Conservation (phyloP, 2,329 filamentous ascomycete species). For the Tolypocladium album region DNA sequence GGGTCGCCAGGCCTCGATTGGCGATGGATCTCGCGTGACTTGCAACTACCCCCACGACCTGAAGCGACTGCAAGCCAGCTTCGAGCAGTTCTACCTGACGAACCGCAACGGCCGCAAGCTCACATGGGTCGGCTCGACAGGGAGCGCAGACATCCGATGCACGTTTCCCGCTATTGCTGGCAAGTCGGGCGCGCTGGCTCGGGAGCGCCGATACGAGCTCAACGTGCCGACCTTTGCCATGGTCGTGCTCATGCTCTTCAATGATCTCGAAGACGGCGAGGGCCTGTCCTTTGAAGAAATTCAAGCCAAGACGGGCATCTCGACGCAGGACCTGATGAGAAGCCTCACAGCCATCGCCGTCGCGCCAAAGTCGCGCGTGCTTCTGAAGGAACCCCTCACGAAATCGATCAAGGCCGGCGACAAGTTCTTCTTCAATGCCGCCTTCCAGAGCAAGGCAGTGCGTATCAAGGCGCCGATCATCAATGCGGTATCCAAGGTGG, state of each 20-base stretch:
- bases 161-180: slow-evolving; percentile 62
- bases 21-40: slow-evolving; percentile 26
- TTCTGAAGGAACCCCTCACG: slow-evolving; percentile 69
- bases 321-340: slow-evolving; percentile 59
- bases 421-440: slow-evolving; percentile 69
- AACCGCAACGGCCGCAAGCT: slow-evolving; percentile 82
- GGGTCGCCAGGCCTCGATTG: slow-evolving; percentile 45
- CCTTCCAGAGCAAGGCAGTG: slow-evolving; percentile 71
- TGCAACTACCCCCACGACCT: slow-evolving; percentile 71
- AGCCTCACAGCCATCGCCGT: slow-evolving; percentile 75
- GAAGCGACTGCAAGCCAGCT: slow-evolving; percentile 66
- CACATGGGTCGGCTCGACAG: slow-evolving; percentile 64
- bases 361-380: slow-evolving; percentile 69
- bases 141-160: slow-evolving; percentile 78
- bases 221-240: slow-evolving; percentile 90
- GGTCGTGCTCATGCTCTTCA: slow-evolving; percentile 83
- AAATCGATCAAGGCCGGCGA: slow-evolving; percentile 71
- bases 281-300: slow-evolving; percentile 63
- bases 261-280: slow-evolving; percentile 50
- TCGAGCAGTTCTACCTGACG: slow-evolving; percentile 78
- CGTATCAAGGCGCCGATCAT: slow-evolving; percentile 87
- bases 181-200: slow-evolving; percentile 50
- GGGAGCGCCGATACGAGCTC: slow-evolving; percentile 72
- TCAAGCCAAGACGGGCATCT: slow-evolving; percentile 70
- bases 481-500: slow-evolving; percentile 71